Base-by-base conservation (phyloP, 768 basidiomycete genomes). In the Pleurotus platypus region DNA sequence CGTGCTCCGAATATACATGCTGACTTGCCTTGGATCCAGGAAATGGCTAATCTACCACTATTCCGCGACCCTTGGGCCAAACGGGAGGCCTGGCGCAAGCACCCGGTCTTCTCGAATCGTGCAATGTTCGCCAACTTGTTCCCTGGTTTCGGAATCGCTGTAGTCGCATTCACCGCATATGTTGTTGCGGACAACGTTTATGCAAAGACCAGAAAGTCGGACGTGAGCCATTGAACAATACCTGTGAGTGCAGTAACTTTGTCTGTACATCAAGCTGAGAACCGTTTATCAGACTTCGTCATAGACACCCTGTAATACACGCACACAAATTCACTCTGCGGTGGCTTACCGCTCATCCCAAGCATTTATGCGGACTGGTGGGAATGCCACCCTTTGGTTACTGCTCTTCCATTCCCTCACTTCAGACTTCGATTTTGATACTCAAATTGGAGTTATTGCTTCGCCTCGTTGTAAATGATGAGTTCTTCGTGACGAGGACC, bases 61-160 rank as follows among this genome's bases (percentile, higher is more conserved):
- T 94, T 87, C 67, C 87, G 92, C 71, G 94, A 97, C 70, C 93
- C 94, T 50, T 97, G 94, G 94, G 91, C 92, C 18, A 94, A 90
- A 74, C 77, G 86, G 60, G 94, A 97, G 63, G 91, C 92, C 39
- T 97, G 93, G 94, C 82, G 94, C 65, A 93, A 87, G 70, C 86
- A 84, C 65, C 86, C 90, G n/a, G 83, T 95, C 56, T 97, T 97
- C 77, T 81, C 85, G 59, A 89, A 87, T 63, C 84, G 87, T 42
- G 81, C 83, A 63, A 94, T 94, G 91, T 87, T 98, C 76, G 78
- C 87, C 64, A 93, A 83, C 76, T 70, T 96, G 62, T 94, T 98
- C 72, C 96, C 96, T 35, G 96, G 96, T 39, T 90, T 98, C 66
- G 95, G 94, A 47, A 92, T 93, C 57, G 96, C 92, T 37, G 80